A percentile compares a stretch with the other conserved stretches of the same genome.
phyloP scores from a whole-genome alignment of 805 yeast genomes.

The Hanseniaspora valbyensis region DNA sequence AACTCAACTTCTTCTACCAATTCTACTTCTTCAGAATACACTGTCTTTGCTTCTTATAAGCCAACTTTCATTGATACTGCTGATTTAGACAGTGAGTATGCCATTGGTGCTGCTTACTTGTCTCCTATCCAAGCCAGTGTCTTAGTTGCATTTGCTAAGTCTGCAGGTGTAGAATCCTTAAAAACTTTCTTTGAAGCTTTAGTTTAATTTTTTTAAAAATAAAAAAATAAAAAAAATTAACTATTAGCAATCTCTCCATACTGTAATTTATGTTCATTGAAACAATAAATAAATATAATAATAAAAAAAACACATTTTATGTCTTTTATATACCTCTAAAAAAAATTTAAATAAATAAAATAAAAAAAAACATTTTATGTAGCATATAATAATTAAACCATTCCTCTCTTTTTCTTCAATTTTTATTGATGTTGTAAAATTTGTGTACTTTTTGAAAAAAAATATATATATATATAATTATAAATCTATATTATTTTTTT shows the following conservation, averaged over 20 bases:
- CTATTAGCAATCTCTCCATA: no score
- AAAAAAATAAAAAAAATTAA: not conserved
- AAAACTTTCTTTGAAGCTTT: not conserved
- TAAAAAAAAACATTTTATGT: not conserved
- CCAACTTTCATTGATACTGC: conserved; percentile 18
- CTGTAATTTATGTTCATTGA: no score
- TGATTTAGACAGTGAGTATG: conserved; percentile 18
- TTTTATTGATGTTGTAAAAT: not conserved
- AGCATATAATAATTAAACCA: no score
- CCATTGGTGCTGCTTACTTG: conserved; percentile 27
- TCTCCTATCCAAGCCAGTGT: conserved; percentile 28
- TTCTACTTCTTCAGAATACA: conserved; percentile 19
- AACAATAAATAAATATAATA: no score
- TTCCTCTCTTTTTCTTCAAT: no score
- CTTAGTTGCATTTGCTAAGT: conserved; percentile 25
- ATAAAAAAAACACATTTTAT: no score
- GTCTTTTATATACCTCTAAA: no score
- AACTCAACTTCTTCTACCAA: conserved; percentile 11
- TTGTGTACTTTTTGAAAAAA: not conserved
- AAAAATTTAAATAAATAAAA: no score
- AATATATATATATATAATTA: not conserved
- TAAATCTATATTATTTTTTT: not conserved
- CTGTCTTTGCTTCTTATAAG: conserved; percentile 24
- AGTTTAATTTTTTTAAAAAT: not conserved
- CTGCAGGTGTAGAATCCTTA: conserved; percentile 20